These are phyloP conservation scores for Lipomyces kockii DNA, from an alignment of 805 yeast genomes.

Conservation along the genomic window DNA sequence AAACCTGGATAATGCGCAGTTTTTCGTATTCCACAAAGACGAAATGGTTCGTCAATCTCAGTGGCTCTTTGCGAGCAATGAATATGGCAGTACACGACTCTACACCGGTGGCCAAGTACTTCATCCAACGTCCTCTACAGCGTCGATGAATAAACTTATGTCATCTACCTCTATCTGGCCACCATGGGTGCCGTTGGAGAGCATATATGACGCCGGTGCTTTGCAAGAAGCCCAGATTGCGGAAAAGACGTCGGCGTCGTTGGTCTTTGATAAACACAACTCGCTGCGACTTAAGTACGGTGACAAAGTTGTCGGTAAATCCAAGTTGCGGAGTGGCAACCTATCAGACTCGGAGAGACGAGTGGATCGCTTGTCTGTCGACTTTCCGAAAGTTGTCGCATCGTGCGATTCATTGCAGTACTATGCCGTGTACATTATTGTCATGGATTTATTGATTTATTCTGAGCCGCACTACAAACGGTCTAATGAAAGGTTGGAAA, in stretches of 20 bases:
- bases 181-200: conserved; percentile 82
- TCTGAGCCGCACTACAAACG: conserved; percentile 70
- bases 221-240: conserved; percentile 59
- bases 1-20: conserved; percentile 68
- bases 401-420: conserved; percentile 77
- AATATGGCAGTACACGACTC: conserved; percentile 62
- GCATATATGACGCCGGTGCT: conserved; percentile 60
- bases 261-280: conserved; percentile 62
- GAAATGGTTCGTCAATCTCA: conserved; percentile 49
- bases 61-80: conserved; percentile 52
- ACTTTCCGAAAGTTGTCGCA: conserved; percentile 70
- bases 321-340: conserved; percentile 4
- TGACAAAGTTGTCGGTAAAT: conserved; percentile 33
- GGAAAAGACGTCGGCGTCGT: conserved; percentile 63
- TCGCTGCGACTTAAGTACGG: conserved; percentile 49
- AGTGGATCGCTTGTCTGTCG: conserved; percentile 59
- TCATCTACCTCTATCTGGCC: conserved; percentile 65
- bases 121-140: not conserved
- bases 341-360: conserved; percentile 41
- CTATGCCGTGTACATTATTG: conserved; percentile 64
- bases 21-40: conserved; percentile 65
- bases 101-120: conserved; percentile 11
- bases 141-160: not conserved
- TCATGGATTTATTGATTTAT: conserved; percentile 68
- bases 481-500: conserved; percentile 63